A percentile compares a stretch with the other conserved stretches of the same genome.
phyloP scores from a whole-genome alignment of 83 land plant species.

The Diphasiastrum complanatum region DNA sequence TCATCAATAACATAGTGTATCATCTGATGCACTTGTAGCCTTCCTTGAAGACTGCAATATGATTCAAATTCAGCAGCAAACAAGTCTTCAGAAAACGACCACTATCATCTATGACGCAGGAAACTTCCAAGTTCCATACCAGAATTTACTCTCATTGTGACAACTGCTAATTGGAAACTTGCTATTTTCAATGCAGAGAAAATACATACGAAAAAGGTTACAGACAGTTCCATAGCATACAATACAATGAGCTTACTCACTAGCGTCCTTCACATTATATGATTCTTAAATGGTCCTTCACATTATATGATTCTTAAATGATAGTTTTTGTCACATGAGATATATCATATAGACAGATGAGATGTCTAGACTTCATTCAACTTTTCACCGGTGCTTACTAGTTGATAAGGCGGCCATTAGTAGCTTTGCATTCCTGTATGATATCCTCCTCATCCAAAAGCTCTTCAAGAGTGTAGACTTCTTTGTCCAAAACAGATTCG shows the following conservation, averaged over 20 bases:
- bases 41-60: constrained; percentile 62
- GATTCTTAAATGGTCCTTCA: too few species aligned
- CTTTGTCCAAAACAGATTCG: constrained; percentile 68
- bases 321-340: too few species aligned
- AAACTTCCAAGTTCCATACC: background rate
- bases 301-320: too few species aligned
- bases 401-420: constrained; percentile 67
- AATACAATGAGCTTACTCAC: too few species aligned
- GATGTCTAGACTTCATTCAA: too few species aligned
- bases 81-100: background rate
- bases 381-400: constrained; percentile 52
- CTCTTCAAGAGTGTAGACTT: constrained; percentile 68
- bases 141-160: background rate
- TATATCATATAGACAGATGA: too few species aligned
- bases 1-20: constrained; percentile 66
- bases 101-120: background rate
- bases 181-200: too few species aligned
- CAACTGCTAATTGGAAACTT: too few species aligned
- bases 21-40: constrained; percentile 61
- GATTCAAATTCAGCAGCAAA: background rate
- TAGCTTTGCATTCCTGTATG: constrained; percentile 79
- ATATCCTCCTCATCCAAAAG: constrained; percentile 87
- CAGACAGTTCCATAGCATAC: too few species aligned
- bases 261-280: too few species aligned
- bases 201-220: too few species aligned